Base-by-base conservation (phyloP, 179 eudicot species). In the Amaranthus tricolor region DNA sequence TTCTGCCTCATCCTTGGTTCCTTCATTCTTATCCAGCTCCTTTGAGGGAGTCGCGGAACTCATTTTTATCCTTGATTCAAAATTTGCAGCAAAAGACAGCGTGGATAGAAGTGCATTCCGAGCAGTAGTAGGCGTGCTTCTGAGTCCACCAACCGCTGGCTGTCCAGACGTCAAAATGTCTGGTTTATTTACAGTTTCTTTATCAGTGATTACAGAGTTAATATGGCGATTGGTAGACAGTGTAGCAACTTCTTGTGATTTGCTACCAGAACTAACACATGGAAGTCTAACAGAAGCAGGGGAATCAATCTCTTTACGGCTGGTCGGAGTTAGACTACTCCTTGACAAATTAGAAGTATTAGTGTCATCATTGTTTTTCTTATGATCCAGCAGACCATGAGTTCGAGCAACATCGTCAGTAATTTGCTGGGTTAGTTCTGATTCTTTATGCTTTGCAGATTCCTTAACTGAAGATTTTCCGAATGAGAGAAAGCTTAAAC, bases 61-160 rank as follows among this genome's bases (percentile, higher is more conserved):
- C 80, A 40, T 76, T 84, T 83, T 91, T 16, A 85, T 76, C 55
- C 76, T 76, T 63, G 93, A 79, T 64, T 86, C 88, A 44, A 69
- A 81, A 79, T 84, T 85, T 11, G 85, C 86, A 10, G 97, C 99
- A 77, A 93, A 88, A 48, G 92, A 88, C 45, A 91, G 80, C 4
- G 89, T 84, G 7, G 97, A 89, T 59, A 81, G 64, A 49, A 86
- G 79, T 21, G 90, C 85, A 63, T 66, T 88, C 68, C 81, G 84
- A 66, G 86, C 76, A 31, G 87, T 64, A 73, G 66, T 77, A 16
- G 78, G 61, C 48, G 77, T 16, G 71, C 69, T 75, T 57, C 77
- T 80, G 7, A 50, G 76, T 55, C 70, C 74, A 68, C 63, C 77
- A 5, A 60, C 50, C 63, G 40, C 5, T 67, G 24, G 53, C 59